Percentiles rank a stretch among this genome's conserved stretches.
phyloP scores from a whole-genome alignment of 83 land plant species.

The Larix sibirica region DNA sequence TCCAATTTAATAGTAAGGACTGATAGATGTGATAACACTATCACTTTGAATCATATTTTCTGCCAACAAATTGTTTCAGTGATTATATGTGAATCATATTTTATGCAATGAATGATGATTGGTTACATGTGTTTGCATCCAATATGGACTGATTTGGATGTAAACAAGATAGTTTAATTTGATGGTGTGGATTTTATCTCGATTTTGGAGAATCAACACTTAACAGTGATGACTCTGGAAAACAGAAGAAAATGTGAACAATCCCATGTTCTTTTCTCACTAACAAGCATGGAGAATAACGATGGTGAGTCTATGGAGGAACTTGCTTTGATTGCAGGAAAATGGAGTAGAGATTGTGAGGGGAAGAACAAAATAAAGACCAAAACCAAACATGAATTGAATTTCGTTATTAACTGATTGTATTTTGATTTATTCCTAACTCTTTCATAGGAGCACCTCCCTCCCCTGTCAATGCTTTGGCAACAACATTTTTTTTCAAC shows the following conservation, averaged over 20 bases:
- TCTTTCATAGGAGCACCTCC: too few relatives aligned
- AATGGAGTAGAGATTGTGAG: constrained; percentile 71
- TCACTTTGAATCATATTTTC: background rate
- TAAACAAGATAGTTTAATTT: constrained; percentile 27
- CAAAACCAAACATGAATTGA: constrained; percentile 32
- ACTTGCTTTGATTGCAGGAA: constrained; percentile 58
- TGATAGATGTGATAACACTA: too few relatives aligned
- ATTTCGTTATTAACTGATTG: too few relatives aligned
- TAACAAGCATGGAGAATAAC: constrained; percentile 36
- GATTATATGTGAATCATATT: background rate
- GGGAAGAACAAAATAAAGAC: constrained; percentile 83
- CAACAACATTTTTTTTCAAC: too few relatives aligned
- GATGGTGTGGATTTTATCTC: background rate
- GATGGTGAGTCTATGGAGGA: constrained; percentile 10
- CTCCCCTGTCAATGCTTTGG: too few relatives aligned
- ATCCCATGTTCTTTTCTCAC: constrained; percentile 77
- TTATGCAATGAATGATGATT: too few relatives aligned
- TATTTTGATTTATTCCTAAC: too few relatives aligned
- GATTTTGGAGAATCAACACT: constrained; percentile 71
- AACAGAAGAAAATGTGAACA: constrained; percentile 85
- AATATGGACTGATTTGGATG: constrained; percentile 63
- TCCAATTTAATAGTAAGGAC: constrained; percentile 49
- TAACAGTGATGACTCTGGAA: constrained; percentile 70
- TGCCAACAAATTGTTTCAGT: background rate
- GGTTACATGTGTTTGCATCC: constrained; percentile 35